These are phyloP conservation scores for Acacia melanoxylon DNA, from an alignment of 306 rosid species.

Conservation along the genomic window DNA sequence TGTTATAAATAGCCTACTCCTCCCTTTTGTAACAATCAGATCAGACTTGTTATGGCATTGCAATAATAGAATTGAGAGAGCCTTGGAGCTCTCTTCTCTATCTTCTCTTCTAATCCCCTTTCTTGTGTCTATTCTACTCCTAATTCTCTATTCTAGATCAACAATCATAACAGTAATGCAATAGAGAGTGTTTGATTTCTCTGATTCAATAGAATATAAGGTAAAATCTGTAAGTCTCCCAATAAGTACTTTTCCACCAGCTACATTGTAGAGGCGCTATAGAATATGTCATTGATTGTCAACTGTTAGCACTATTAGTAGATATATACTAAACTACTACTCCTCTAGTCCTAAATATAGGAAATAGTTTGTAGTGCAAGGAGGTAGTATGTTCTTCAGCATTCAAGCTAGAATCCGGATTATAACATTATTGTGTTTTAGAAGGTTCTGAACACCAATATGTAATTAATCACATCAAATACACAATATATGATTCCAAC, in stretches of 20 bases:
- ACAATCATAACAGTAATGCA: no score
- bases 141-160: no score
- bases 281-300: slow-evolving; percentile 10
- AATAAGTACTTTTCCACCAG: slow-evolving; percentile 1
- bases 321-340: neutral
- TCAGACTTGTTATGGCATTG: no score
- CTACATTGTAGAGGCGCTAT: neutral
- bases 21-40: no score
- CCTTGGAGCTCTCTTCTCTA: no score
- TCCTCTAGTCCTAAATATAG: no score
- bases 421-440: slow-evolving; percentile 21
- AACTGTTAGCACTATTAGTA: neutral
- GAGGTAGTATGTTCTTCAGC: neutral
- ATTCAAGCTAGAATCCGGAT: slow-evolving; percentile 21
- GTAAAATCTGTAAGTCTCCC: neutral
- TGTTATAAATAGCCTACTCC: no score
- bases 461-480: slow-evolving; percentile 22
- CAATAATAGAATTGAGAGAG: no score
- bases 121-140: no score
- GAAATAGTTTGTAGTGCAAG: no score
- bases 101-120: no score
- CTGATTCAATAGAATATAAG: neutral
- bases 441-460: neutral
- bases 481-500: neutral
- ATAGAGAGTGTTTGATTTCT: no score